Conservation (phyloP, 257 asterid species). For the Primulina huaijiensis region DNA sequence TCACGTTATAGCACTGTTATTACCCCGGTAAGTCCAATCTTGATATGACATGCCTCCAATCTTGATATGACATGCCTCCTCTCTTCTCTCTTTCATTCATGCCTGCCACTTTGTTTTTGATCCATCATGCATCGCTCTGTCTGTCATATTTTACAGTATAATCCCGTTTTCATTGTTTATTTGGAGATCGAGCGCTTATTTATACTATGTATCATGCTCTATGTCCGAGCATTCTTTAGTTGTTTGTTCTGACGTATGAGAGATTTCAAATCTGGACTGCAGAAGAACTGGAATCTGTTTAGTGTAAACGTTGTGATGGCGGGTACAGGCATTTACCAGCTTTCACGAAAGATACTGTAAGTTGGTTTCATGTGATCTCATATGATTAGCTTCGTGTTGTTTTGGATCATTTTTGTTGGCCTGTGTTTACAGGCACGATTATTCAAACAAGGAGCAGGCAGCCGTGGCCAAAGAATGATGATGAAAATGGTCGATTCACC, state of each 20-base stretch:
- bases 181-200: no score
- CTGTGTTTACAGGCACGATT: conserved; percentile 60
- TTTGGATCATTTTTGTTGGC: background rate
- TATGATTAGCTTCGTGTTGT: background rate
- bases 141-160: background rate
- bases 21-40: conserved; percentile 54
- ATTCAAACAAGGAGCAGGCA: conserved; percentile 52
- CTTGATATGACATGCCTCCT: background rate
- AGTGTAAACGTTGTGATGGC: conserved; percentile 93
- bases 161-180: background rate
- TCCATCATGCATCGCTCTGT: background rate
- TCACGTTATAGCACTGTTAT: conserved; percentile 72
- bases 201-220: background rate
- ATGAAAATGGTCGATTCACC: conserved; percentile 12
- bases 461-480: conserved; percentile 64
- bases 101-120: no score
- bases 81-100: no score
- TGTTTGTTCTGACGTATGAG: background rate
- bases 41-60: background rate
- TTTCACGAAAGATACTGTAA: conserved; percentile 68
- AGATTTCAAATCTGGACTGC: conserved; percentile 36
- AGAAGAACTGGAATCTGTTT: conserved; percentile 92
- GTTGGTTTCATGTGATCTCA: conserved; percentile 11
- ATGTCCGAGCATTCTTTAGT: background rate
- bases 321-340: conserved; percentile 84